These are phyloP conservation scores for Kuraishia ogatae DNA, from an alignment of 805 yeast species.

Conservation along the genomic window DNA sequence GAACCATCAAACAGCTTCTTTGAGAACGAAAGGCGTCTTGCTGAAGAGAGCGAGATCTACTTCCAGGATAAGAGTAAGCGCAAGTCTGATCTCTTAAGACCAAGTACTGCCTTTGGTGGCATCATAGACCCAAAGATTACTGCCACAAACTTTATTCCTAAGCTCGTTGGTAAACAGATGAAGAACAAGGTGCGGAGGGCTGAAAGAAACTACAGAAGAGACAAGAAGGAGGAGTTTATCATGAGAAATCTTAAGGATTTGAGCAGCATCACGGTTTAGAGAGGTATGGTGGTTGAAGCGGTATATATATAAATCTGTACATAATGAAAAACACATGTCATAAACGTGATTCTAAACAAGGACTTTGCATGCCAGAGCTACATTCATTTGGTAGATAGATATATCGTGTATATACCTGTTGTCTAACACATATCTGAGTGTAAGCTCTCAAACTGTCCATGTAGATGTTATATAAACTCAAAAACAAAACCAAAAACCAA, in stretches of 20 bases:
- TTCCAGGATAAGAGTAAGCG: constrained; percentile 38
- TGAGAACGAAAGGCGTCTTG: constrained; percentile 21
- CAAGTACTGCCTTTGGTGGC: constrained; percentile 71
- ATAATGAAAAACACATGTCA: neutral
- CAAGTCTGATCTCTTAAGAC: constrained; percentile 65
- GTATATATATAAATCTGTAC: constrained; percentile 16
- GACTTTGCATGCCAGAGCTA: no score
- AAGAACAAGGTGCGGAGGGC: constrained; percentile 31
- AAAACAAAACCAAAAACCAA: constrained; percentile 3
- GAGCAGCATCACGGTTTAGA: neutral
- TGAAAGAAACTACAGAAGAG: constrained; percentile 13
- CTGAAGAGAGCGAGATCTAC: constrained; percentile 40
- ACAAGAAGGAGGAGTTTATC: constrained; percentile 27
- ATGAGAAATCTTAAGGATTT: constrained; percentile 20
- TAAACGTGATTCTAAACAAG: constrained; percentile 1
- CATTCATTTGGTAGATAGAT: neutral
- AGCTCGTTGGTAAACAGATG: constrained; percentile 34
- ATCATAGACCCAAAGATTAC: constrained; percentile 42
- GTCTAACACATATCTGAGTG: neutral
- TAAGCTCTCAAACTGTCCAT: neutral
- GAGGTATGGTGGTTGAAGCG: constrained; percentile 20
- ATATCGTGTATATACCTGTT: no score
- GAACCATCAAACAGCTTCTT: constrained; percentile 34
- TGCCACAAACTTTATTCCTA: constrained; percentile 61
- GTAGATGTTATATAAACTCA: neutral